Percentiles rank a stretch among this genome's conserved stretches.
Conservation (phyloP, 2,329 filamentous ascomycete genomes). For the Colletotrichum sp. region DNA sequence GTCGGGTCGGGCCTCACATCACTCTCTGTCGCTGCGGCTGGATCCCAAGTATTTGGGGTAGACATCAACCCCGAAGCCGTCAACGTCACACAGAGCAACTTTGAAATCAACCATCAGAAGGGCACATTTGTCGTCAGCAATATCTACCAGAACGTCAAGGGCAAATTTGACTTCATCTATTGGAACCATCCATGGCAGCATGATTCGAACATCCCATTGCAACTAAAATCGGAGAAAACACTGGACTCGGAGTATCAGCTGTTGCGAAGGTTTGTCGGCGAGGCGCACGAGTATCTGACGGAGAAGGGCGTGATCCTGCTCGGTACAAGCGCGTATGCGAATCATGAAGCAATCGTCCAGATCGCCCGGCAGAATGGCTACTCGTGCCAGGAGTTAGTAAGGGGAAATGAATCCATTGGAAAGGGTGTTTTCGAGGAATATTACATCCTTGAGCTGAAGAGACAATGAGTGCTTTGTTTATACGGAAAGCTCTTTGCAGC, state of each 20-base stretch:
- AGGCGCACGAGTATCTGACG: not conserved
- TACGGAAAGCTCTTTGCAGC: too few relatives aligned
- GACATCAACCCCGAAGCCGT: not conserved
- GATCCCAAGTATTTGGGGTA: not conserved
- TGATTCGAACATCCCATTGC: not conserved
- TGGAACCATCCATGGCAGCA: not conserved
- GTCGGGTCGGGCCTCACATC: not conserved
- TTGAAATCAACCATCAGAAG: not conserved
- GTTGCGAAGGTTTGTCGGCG: not conserved
- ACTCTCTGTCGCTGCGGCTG: not conserved
- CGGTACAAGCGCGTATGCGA: not conserved
- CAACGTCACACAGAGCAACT: not conserved
- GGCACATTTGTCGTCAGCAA: not conserved
- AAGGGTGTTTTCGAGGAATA: not conserved
- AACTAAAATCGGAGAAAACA: not conserved
- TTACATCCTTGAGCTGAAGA: not conserved
- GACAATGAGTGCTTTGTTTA: not conserved
- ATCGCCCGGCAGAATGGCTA: not conserved
- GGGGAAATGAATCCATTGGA: not conserved
- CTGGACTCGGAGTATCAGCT: not conserved
- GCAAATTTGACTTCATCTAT: not conserved
- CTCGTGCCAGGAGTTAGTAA: not conserved
- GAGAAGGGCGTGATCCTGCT: rapidly evolving
- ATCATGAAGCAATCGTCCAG: rapidly evolving
- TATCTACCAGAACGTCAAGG: not conserved